Evolutionary conservation across 768 basidiomycete species (phyloP).

Genomic region (Tulasnella sp.): DNA sequence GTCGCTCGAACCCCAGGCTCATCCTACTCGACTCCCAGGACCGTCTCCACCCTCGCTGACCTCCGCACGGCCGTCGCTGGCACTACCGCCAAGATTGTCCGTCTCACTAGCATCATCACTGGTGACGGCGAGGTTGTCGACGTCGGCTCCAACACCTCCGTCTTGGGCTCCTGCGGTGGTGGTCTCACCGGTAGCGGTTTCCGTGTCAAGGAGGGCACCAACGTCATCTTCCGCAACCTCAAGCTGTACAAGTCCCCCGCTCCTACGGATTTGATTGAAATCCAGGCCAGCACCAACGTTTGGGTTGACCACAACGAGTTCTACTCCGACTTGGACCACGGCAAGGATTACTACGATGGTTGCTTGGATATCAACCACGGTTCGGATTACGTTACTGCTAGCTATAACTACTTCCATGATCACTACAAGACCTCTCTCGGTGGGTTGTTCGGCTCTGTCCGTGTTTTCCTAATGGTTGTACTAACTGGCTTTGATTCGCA

Average conservation of each 20-base stretch:
- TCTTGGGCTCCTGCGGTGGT: conserved; percentile 2
- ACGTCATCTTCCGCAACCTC: conserved; percentile 10
- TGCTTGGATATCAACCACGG: conserved; percentile 38
- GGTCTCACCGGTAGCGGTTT: conserved; percentile 2
- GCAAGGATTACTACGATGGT: conserved; percentile 36
- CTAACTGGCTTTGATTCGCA: background rate
- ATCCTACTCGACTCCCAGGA: background rate
- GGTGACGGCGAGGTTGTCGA: conserved; percentile 8
- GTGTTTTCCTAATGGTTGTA: background rate
- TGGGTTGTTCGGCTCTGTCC: background rate
- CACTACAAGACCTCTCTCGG: conserved; percentile 37
- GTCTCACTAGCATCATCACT: conserved; percentile 13
- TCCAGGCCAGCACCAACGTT: background rate
- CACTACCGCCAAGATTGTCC: conserved; percentile 15
- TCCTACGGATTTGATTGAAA: background rate
- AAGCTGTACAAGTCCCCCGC: background rate
- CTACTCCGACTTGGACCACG: conserved; percentile 7
- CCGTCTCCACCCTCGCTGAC: conserved; percentile 15
- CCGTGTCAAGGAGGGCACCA: conserved; percentile 1
- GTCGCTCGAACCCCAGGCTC: background rate
- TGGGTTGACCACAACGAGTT: conserved; percentile 7
- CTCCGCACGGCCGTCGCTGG: conserved; percentile 16
- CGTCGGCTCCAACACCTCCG: conserved; percentile 2
- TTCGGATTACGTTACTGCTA: conserved; percentile 22
- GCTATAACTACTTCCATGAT: conserved; percentile 3